These are phyloP conservation scores for Saturnispora galanensis DNA, from an alignment of 805 yeast species.

Conservation along the genomic window DNA sequence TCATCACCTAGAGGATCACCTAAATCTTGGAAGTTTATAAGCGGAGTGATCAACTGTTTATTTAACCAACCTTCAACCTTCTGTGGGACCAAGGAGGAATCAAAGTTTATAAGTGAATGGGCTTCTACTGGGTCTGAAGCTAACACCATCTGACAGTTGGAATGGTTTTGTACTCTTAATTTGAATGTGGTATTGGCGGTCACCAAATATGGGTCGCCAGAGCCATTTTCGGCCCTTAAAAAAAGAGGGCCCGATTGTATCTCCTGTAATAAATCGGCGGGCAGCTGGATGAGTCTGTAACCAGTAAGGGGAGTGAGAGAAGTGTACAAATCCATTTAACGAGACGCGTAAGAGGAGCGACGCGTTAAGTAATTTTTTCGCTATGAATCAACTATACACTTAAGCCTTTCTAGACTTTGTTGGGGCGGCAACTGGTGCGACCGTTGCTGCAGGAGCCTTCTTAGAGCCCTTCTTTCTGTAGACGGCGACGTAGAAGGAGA, in stretches of 20 bases:
- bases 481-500: conserved; percentile 82
- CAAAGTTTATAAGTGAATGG: conserved; percentile 3
- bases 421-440: conserved; percentile 5
- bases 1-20: neutral
- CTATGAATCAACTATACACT: neutral
- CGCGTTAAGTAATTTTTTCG: neutral
- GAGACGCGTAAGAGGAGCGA: too few relatives aligned
- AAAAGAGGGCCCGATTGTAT: too few relatives aligned
- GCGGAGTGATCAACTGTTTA: neutral
- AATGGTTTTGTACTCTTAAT: conserved; percentile 55
- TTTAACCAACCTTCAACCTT: conserved; percentile 1
- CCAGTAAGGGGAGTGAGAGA: too few relatives aligned
- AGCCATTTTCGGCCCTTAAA: neutral
- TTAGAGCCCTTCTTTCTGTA: conserved; percentile 43
- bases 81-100: conserved; percentile 5
- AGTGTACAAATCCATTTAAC: too few relatives aligned
- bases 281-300: neutral
- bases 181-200: conserved; percentile 47
- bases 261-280: neutral
- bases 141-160: conserved; percentile 66
- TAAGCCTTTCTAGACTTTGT: conserved; percentile 2
- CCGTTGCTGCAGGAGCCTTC: conserved; percentile 11
- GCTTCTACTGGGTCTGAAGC: neutral
- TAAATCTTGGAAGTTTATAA: neutral
- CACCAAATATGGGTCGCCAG: conserved; percentile 43